Evolutionary conservation across 2,329 filamentous ascomycete species (phyloP), one percentile per base, ranked within the genome.

Genomic region (Drechslerella dactyloides): DNA sequence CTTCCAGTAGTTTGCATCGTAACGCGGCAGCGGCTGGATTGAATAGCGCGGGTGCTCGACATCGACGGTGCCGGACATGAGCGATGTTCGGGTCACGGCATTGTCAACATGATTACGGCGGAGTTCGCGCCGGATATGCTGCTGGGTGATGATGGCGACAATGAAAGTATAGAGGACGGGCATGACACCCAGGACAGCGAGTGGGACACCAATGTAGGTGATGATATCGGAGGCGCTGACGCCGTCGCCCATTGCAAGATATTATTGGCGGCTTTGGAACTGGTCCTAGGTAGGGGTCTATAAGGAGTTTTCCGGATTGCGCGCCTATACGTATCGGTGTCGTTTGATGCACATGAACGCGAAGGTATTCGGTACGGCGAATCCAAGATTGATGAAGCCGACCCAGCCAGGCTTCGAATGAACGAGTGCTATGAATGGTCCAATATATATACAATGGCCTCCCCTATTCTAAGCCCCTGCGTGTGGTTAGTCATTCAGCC

Each of bases 101-200:
- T 83, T 83, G 27, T 8, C 8, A 6, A 87, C 79, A n/a, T 82
- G 82, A 77, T 85, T 84, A 61, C 82, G 82, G 15, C 83, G 79
- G 2, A 89, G 82, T 78, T 84, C 84, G 63, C 83, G 83, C 77
- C 83, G 84, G 78, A 89, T 86, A 53, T 84, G 84, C 42, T 85
- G 85, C 1, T 87, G 81, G 1, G 85, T 86, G 13, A 85, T 80
- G 24, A 88, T 82, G 1, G 85, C 87, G 24, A 83, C 82, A 59
- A 85, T 80, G 19, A 84, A 87, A 76, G 88, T 89, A 80, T 88
- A 89, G 48, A 89, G 80, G 56, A 89, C 89, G 0, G 87, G 87
- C 4, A 88, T 80, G 21, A 88, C 83, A 48, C 84, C 85, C 1
- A 87, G 78, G 1, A 87, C 82, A 0, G 84, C 85, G 17, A 88